These are phyloP conservation scores for Mycena galericulata DNA, from an alignment of 768 basidiomycete genomes.

Conservation along the genomic window DNA sequence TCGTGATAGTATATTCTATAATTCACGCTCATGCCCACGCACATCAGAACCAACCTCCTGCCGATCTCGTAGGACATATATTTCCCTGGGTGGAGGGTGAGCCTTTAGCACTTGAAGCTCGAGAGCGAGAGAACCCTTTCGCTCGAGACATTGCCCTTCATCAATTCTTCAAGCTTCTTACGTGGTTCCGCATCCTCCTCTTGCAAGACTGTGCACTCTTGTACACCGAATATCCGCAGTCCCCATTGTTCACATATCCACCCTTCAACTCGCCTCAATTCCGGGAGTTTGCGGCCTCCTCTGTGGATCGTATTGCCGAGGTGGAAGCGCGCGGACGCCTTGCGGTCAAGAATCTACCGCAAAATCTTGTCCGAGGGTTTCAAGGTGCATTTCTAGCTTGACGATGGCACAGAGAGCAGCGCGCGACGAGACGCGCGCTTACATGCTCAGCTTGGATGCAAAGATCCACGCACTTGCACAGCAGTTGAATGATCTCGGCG, in stretches of 20 bases:
- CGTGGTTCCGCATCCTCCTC: conserved; percentile 39
- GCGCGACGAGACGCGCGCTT: background rate
- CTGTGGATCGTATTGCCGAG: too few relatives aligned
- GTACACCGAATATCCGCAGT: too few relatives aligned
- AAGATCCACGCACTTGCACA: background rate
- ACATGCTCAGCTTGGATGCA: background rate
- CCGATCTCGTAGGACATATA: conserved; percentile 25
- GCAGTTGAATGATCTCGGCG: background rate
- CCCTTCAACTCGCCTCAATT: too few relatives aligned
- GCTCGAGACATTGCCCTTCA: conserved; percentile 42
- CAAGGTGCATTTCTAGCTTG: conserved; percentile 4
- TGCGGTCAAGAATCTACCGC: conserved; percentile 35
- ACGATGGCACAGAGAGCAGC: background rate
- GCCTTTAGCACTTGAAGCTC: conserved; percentile 1
- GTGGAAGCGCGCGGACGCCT: too few relatives aligned
- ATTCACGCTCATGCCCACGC: background rate
- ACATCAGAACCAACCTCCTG: conserved; percentile 43
- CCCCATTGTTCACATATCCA: too few relatives aligned
- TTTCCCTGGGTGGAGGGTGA: conserved; percentile 47
- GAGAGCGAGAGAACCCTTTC: background rate
- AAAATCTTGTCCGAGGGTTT: conserved; percentile 18
- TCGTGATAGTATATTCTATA: background rate
- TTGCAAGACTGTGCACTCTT: conserved; percentile 43
- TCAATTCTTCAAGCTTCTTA: conserved; percentile 42
- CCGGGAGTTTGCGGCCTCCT: too few relatives aligned